Evolutionary conservation across 305 asterid genomes (phyloP).

Genomic region (Petunia hybrid): DNA sequence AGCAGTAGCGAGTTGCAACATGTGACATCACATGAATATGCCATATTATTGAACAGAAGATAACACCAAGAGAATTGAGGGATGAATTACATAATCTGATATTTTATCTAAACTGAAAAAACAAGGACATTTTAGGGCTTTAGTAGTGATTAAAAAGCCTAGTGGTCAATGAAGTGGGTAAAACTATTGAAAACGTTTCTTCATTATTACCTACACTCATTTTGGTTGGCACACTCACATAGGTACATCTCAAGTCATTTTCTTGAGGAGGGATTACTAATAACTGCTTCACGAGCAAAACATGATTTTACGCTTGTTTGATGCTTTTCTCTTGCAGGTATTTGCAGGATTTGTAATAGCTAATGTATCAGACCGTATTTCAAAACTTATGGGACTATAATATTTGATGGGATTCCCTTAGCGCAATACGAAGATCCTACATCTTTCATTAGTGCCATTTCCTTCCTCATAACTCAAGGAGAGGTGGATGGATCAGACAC

Average conservation of each 20-base stretch:
- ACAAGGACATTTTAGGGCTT: neutral
- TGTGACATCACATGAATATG: neutral
- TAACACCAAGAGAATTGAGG: neutral
- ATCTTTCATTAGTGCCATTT: neutral
- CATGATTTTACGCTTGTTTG: neutral
- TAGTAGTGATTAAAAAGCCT: neutral
- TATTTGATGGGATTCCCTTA: constrained; percentile 25
- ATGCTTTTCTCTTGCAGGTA: constrained; percentile 61
- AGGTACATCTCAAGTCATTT: neutral
- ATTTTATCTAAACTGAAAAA: no score
- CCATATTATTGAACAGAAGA: neutral
- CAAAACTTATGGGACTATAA: constrained; percentile 72
- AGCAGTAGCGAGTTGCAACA: neutral
- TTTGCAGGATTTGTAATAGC: constrained; percentile 94
- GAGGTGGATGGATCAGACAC: neutral
- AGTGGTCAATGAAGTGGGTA: no score
- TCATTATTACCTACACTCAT: neutral
- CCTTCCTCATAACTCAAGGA: neutral
- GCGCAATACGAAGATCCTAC: neutral
- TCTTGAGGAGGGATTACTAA: neutral
- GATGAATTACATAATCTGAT: neutral
- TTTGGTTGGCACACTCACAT: neutral
- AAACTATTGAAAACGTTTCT: no score
- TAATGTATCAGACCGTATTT: constrained; percentile 78
- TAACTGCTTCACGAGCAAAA: neutral